phyloP scores from a whole-genome alignment of 306 rosid genomes.

The Rubus idaeus region DNA sequence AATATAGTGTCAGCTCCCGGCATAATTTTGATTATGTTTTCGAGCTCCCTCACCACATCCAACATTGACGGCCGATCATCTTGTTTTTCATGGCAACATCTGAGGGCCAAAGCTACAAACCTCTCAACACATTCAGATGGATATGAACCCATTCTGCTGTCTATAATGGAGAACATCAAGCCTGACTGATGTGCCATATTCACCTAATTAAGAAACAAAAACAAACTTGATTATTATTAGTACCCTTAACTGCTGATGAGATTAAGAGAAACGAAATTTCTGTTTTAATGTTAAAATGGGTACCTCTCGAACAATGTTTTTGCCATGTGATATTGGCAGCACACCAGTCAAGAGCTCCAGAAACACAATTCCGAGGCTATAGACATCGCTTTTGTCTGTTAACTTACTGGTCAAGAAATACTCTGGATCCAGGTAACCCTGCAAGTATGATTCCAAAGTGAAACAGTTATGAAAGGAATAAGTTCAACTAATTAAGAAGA shows the following conservation, averaged over 20 bases:
- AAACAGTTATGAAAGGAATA: not conserved
- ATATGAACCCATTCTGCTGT: slow-evolving; percentile 54
- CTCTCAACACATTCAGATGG: slow-evolving; percentile 52
- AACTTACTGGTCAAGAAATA: slow-evolving; percentile 68
- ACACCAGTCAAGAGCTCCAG: slow-evolving; percentile 66
- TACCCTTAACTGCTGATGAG: not conserved
- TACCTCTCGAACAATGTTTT: slow-evolving; percentile 84
- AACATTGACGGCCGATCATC: slow-evolving; percentile 61
- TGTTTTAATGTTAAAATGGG: too few relatives aligned
- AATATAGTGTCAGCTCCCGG: slow-evolving; percentile 49
- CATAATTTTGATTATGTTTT: slow-evolving; percentile 47
- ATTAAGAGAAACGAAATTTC: not conserved
- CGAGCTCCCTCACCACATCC: slow-evolving; percentile 73
- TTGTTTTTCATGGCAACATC: slow-evolving; percentile 62
- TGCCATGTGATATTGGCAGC: slow-evolving; percentile 74
- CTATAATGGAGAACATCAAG: slow-evolving; percentile 47
- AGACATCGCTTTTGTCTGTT: slow-evolving; percentile 79
- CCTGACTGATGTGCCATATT: slow-evolving; percentile 51
- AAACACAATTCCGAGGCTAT: slow-evolving; percentile 74
- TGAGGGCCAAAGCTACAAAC: slow-evolving; percentile 54
- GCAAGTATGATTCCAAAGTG: slow-evolving; percentile 20
- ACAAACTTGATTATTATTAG: not conserved
- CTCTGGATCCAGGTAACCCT: slow-evolving; percentile 86
- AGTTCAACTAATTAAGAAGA: not conserved
- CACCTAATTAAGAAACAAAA: slow-evolving; percentile 38